These are phyloP conservation scores for Pythium pyrilobum DNA, from an alignment of 352 stramenopile species.

Conservation along the genomic window DNA sequence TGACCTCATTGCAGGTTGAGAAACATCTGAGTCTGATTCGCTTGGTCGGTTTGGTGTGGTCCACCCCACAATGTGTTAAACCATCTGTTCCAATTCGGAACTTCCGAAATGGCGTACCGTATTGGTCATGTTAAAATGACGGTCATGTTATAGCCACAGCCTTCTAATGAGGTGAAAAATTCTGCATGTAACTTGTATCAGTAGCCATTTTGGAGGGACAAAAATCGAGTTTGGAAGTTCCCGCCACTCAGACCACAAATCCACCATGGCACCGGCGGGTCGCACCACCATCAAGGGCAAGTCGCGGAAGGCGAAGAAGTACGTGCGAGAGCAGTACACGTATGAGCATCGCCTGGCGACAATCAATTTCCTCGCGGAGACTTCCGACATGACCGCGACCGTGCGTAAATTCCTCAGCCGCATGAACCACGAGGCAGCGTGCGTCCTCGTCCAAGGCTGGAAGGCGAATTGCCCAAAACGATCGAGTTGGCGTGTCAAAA, in stretches of 20 bases:
- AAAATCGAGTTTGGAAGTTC: conserved; percentile 4
- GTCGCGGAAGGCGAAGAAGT: neutral
- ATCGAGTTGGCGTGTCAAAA: too few species aligned
- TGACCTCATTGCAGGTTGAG: too few species aligned
- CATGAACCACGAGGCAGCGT: too few species aligned
- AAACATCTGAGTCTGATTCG: neutral
- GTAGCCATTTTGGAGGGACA: neutral
- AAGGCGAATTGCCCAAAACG: too few species aligned
- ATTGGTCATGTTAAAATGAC: neutral
- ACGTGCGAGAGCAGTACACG: neutral
- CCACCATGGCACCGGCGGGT: neutral
- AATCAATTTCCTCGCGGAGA: neutral
- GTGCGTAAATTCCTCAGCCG: neutral
- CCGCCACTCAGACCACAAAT: neutral
- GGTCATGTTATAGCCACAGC: neutral
- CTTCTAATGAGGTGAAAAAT: neutral
- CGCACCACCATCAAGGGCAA: neutral
- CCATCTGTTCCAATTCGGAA: too few species aligned
- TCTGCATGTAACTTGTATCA: neutral
- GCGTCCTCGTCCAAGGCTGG: too few species aligned
- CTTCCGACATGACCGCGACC: neutral
- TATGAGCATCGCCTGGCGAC: neutral
- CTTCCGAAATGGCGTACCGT: too few species aligned
- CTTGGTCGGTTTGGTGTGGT: too few species aligned
- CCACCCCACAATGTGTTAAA: too few species aligned